Conservation (phyloP, 257 asterid species). For the Gentiana macrophylla region DNA sequence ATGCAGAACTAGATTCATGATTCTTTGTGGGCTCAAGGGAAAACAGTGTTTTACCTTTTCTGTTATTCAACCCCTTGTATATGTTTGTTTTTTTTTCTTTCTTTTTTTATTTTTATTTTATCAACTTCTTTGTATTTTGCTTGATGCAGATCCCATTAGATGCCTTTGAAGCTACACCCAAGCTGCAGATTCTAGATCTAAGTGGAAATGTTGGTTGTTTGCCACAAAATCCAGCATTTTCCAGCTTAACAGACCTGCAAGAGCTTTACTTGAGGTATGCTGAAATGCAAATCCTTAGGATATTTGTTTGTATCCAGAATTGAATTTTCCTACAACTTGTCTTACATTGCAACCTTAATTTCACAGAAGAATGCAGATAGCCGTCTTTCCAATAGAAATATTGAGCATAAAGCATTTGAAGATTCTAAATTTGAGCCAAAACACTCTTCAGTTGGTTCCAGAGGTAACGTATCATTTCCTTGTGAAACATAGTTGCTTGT, state of each 20-base stretch:
- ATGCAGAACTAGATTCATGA: neutral
- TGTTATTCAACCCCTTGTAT: neutral
- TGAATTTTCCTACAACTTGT: slow-evolving; percentile 4
- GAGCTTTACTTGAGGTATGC: slow-evolving; percentile 91
- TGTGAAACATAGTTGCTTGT: neutral
- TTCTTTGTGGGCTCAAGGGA: neutral
- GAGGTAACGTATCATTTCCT: slow-evolving; percentile 32
- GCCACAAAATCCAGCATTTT: slow-evolving; percentile 65
- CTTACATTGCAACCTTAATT: slow-evolving; percentile 21
- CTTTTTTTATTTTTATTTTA: no score
- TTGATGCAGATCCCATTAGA: slow-evolving; percentile 57
- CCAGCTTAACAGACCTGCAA: slow-evolving; percentile 58
- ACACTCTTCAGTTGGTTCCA: slow-evolving; percentile 64
- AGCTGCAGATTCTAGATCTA: slow-evolving; percentile 85
- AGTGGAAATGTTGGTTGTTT: slow-evolving; percentile 63
- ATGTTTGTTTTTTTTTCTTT: neutral
- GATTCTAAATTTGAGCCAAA: slow-evolving; percentile 90
- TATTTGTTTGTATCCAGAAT: slow-evolving; percentile 5
- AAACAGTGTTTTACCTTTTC: neutral
- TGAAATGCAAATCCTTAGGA: slow-evolving; percentile 3
- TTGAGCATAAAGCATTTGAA: slow-evolving; percentile 45
- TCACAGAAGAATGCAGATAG: slow-evolving; percentile 72
- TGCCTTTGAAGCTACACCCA: slow-evolving; percentile 59
- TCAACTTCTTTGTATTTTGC: slow-evolving; percentile 2
- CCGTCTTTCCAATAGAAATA: slow-evolving; percentile 58